phyloP scores from a whole-genome alignment of 345 rosid genomes.

The Sonneratia caseolaris region DNA sequence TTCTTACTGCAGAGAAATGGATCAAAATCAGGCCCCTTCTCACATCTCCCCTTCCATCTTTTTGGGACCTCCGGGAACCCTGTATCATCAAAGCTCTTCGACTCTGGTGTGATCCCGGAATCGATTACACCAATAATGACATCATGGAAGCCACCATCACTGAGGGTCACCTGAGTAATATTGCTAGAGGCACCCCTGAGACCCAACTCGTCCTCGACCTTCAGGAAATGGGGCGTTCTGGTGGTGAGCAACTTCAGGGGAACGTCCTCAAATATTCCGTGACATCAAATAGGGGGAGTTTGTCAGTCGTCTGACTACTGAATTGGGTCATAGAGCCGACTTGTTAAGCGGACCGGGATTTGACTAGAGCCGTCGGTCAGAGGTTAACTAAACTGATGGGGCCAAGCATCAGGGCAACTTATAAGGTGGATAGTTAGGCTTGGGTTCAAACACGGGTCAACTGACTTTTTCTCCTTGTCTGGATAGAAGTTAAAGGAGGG shows the following conservation, averaged over 20 bases:
- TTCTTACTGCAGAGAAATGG: slow-evolving; percentile 51
- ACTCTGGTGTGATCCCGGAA: slow-evolving; percentile 6
- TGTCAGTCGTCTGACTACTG: no score
- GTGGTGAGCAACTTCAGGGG: slow-evolving; percentile 1
- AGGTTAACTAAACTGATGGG: no score
- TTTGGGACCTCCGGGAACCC: slow-evolving; percentile 4
- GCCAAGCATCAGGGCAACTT: no score
- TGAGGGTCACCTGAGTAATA: not conserved
- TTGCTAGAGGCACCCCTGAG: not conserved
- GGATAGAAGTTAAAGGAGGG: no score
- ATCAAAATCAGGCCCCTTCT: slow-evolving; percentile 2
- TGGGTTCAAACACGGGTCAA: no score
- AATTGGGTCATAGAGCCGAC: no score
- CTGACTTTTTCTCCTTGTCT: no score
- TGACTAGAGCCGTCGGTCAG: no score
- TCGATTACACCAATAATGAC: slow-evolving; percentile 8
- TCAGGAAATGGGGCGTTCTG: slow-evolving; percentile 2
- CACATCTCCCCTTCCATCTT: slow-evolving; percentile 3
- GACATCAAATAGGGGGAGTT: no score
- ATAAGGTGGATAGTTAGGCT: no score
- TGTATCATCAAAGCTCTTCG: slow-evolving; percentile 4
- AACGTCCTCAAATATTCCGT: slow-evolving; percentile 1
- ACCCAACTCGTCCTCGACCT: slow-evolving; percentile 3
- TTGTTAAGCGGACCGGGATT: no score
- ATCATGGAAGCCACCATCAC: not conserved